Conservation (phyloP, 1,284 basidiomycete species). For the Grifola frondosa region DNA sequence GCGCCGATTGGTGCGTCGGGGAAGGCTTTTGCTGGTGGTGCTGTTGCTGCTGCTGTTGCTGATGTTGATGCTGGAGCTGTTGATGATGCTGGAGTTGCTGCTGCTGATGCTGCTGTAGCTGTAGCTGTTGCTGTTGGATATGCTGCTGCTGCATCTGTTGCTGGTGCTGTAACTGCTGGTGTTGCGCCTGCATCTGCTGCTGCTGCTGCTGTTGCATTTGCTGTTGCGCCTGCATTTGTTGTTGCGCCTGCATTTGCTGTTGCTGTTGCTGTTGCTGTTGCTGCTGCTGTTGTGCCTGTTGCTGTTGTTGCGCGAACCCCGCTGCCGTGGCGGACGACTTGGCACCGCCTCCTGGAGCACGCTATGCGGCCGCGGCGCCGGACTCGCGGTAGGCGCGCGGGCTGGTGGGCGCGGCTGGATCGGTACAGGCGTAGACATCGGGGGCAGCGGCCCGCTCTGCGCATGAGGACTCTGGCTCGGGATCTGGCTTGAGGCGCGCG, state of each 20-base stretch:
- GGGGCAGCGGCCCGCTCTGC: too few species aligned
- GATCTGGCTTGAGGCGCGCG: constrained; percentile 1
- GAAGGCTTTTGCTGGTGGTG: constrained; percentile 19
- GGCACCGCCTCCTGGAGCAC: too few species aligned
- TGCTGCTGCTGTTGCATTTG: constrained; percentile 13
- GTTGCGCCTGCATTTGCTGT: constrained; percentile 14
- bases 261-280: constrained; percentile 16
- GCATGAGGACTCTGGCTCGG: constrained; percentile 1
- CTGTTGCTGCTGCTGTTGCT: constrained; percentile 25
- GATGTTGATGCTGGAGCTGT: constrained; percentile 17
- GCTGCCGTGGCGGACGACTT: too few species aligned
- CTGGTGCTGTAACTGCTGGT: constrained; percentile 11
- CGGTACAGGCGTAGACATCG: too few species aligned
- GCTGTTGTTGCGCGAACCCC: too few species aligned
- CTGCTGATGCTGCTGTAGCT: constrained; percentile 5
- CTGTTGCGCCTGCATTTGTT: constrained; percentile 15
- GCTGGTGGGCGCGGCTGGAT: constrained; percentile 23
- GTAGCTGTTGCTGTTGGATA: constrained; percentile 2
- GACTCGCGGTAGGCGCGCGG: constrained; percentile 6
- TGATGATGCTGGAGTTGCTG: constrained; percentile 5
- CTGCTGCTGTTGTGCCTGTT: too few species aligned
- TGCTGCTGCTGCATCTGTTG: constrained; percentile 12
- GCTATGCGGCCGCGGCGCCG: too few species aligned
- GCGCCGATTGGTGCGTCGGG: too few species aligned
- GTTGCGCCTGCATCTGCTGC: constrained; percentile 11